Evolutionary conservation across 345 rosid genomes (phyloP).

Genomic region (Durio zibethinus): DNA sequence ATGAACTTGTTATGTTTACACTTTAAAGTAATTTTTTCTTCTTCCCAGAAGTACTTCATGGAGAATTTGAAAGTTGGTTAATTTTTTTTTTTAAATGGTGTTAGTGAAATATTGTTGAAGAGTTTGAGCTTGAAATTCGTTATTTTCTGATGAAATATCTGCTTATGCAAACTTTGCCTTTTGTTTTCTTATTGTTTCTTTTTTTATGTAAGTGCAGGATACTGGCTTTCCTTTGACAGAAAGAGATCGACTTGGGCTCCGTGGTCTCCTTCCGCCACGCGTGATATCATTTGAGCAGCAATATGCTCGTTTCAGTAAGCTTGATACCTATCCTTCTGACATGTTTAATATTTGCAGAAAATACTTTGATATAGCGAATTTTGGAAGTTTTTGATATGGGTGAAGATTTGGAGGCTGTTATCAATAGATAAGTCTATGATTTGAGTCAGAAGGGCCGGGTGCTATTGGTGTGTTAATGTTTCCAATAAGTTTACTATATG

Average conservation of each 20-base stretch:
- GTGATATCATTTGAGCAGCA: constrained; percentile 89
- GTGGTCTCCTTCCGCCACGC: constrained; percentile 98
- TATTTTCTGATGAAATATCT: not conserved
- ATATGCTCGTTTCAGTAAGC: constrained; percentile 92
- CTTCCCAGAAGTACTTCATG: not conserved
- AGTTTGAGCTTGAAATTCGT: not conserved
- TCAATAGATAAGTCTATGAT: not conserved
- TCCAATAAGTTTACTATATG: not conserved
- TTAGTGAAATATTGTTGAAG: not conserved
- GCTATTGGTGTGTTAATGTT: not conserved
- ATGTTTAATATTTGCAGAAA: constrained; percentile 3
- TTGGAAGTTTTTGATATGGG: not conserved
- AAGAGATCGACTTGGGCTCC: constrained; percentile 90
- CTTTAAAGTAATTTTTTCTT: not conserved
- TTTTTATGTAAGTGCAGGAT: constrained; percentile 48
- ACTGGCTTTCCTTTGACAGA: constrained; percentile 94
- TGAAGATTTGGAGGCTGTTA: not conserved
- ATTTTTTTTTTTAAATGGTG: not conserved
- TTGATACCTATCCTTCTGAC: not conserved
- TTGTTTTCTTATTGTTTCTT: not conserved
- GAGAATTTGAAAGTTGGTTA: not conserved
- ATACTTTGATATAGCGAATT: not conserved
- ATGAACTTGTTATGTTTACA: not conserved
- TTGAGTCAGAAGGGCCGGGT: not conserved
- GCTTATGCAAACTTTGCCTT: not conserved